Evolutionary conservation across 129 eudicot species (phyloP), one percentile per base, ranked within the genome.

Genomic region (Helichrysum umbraculigerum): DNA sequence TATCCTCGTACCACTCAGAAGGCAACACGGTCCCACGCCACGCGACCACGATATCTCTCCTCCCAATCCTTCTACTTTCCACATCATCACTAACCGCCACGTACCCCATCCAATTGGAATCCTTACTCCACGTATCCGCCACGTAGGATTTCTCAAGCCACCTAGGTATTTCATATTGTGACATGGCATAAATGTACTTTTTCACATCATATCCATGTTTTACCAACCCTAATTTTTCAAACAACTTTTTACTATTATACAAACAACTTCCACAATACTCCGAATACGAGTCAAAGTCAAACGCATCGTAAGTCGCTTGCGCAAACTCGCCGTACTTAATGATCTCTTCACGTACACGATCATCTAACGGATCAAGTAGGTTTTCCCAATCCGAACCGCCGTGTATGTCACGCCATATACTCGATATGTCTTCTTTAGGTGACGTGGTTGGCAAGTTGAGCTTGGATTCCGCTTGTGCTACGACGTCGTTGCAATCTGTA

Each of bases 11-110:
- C 96, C 97, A 93, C 70, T 93, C 98, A 0, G 87, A 79, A 7
- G 86, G 90, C 22, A 89, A 82, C 37, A 91, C 97, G 2, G 97
- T 93, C 44, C 96, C 98, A 10, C 98, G 87, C 97, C 97, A 88
- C 2, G 91, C 82, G 1, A 92, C 90, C 0, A 81, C 83, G 4
- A 92, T 63, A 76, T 89, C 98, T n/a, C 98, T 66, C 22, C 96
- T 75, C 17, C 98, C 98, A 19, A 92, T 87, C 28, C 89, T 25
- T 7, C 5, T 9, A 6, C 86, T 66, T 66, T 86, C 91, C 10
- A 74, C 57, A 30, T 87, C 96, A 56, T 86, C 83, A 21, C 91
- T 87, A 32, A 92, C 96, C 0, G 91, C 96, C 63, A 92, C 87
- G 14, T 79, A 92, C 1, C 98, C 98, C 83, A 92, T 92, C 93